Conservation (phyloP, 352 stramenopile species). For the Blastocystis sp. region DNA sequence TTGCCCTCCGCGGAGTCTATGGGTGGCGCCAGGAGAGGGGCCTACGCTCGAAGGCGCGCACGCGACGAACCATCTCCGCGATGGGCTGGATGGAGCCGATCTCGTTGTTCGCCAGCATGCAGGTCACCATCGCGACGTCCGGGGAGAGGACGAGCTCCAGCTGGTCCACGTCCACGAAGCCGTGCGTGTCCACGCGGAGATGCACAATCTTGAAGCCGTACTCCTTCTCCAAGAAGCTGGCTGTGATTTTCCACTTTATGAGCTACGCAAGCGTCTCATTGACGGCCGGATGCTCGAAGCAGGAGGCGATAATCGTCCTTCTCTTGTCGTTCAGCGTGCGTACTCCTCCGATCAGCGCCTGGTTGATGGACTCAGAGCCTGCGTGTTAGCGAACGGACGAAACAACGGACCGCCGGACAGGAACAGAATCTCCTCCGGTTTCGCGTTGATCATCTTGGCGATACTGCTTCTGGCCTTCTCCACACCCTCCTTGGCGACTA, state of each 20-base stretch:
- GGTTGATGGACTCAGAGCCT: conserved; percentile 68
- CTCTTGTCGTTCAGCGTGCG: conserved; percentile 42
- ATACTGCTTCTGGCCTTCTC: conserved; percentile 80
- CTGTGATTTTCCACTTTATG: background rate
- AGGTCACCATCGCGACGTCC: conserved; percentile 86
- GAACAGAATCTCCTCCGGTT: conserved; percentile 71
- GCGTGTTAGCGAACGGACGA: background rate
- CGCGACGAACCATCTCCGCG: conserved; percentile 78
- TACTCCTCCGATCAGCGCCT: conserved; percentile 57
- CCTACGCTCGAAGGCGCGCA: conserved; percentile 71
- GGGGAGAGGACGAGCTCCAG: conserved; percentile 79
- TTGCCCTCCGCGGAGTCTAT: conserved; percentile 21
- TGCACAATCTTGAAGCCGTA: conserved; percentile 74
- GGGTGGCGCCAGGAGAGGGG: background rate
- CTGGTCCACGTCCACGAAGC: conserved; percentile 76
- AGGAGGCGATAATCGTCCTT: conserved; percentile 78
- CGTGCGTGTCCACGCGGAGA: conserved; percentile 77
- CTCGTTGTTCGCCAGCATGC: conserved; percentile 99
- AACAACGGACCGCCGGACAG: conserved; percentile 33
- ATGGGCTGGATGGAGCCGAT: conserved; percentile 90
- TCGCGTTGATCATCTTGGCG: conserved; percentile 77
- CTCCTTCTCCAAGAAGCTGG: conserved; percentile 70
- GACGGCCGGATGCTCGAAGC: conserved; percentile 88
- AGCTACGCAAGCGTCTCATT: conserved; percentile 77
- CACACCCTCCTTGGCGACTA: conserved; percentile 77